Evolutionary conservation across 129 eudicot genomes (phyloP).

Genomic region (sunflower (Helianthus annuus)): HanXRQr2.0-SUNRISE NC_035436.2:63830531-63831030

Average conservation of each 20-base stretch:
- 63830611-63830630: no score
- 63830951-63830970: not conserved
- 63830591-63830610: no score
- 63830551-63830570: no score
- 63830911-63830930: not conserved
- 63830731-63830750: not conserved
- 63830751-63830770: conserved; percentile 3
- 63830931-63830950: conserved; percentile 11
- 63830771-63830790: conserved; percentile 13
- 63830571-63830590: no score
- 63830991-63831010: not conserved
- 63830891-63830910: conserved; percentile 9
- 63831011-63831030: not conserved
- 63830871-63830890: conserved; percentile 21
- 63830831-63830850: not conserved
- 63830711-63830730: not conserved
- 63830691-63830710: conserved; percentile 1
- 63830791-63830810: conserved; percentile 15
- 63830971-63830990: not conserved
- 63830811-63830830: conserved; percentile 1
- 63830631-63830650: not conserved
- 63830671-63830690: conserved; percentile 6
- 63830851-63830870: conserved; percentile 3
- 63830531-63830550: no score
- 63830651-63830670: conserved; percentile 8